A percentile compares a stretch with the other conserved stretches of the same genome.
These are phyloP conservation scores for Camellia japonica DNA, from an alignment of 148 eudicot species.

Conservation along the genomic window DNA sequence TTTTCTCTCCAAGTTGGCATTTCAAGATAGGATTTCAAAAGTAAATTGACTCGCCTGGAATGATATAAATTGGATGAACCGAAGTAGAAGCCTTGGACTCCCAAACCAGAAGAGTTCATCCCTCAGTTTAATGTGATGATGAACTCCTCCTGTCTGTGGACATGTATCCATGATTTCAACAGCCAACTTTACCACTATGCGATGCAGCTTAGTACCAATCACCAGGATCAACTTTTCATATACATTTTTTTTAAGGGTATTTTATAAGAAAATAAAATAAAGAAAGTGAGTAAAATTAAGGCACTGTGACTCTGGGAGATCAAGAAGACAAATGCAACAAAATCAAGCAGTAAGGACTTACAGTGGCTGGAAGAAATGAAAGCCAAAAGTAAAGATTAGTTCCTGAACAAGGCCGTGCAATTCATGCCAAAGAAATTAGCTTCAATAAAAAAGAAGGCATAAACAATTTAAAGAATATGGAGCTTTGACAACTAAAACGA, in stretches of 20 bases:
- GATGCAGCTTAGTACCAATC: constrained; percentile 70
- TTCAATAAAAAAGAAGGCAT: not conserved
- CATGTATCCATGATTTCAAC: constrained; percentile 54
- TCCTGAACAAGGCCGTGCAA: constrained; percentile 36
- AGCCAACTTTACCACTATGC: constrained; percentile 69
- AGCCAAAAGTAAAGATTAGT: constrained; percentile 63
- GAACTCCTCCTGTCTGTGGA: constrained; percentile 26
- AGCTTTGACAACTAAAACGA: not conserved
- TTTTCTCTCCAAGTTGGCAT: not conserved
- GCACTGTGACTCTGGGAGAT: not conserved
- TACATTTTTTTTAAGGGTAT: not conserved
- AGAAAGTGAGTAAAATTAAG: not conserved
- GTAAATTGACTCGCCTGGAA: constrained; percentile 52
- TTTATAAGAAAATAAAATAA: not conserved
- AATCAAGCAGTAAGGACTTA: constrained; percentile 28
- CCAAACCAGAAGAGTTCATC: constrained; percentile 85
- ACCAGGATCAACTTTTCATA: constrained; percentile 44
- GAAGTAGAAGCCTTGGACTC: constrained; percentile 62
- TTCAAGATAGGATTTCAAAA: not conserved
- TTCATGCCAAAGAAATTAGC: not conserved
- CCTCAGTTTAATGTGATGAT: constrained; percentile 50
- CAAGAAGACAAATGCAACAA: not conserved
- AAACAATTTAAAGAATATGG: not conserved
- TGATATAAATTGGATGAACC: constrained; percentile 63
- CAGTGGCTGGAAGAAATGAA: constrained; percentile 64